phyloP scores from a whole-genome alignment of 108 stramenopile species.

The Nannochloropsis oceanica region DNA sequence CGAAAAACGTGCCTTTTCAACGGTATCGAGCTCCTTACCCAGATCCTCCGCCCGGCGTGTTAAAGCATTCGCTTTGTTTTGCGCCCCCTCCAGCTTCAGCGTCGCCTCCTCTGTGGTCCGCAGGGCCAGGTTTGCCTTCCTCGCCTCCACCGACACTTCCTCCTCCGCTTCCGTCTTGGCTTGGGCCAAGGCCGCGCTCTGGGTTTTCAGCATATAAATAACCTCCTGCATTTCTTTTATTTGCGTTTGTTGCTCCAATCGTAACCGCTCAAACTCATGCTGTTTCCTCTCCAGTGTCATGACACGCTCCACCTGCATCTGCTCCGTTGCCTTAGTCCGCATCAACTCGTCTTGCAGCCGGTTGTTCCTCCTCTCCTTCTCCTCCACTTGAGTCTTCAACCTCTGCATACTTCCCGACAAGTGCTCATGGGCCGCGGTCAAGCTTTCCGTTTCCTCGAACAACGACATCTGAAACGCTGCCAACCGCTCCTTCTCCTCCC shows the following conservation, averaged over 20 bases:
- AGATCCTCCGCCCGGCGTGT: neutral
- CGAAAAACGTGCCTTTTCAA: neutral
- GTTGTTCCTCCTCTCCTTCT: neutral
- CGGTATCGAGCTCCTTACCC: neutral
- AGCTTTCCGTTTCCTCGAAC: neutral
- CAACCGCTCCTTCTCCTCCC: constrained; percentile 2
- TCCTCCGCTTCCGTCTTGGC: neutral
- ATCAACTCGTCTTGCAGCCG: neutral
- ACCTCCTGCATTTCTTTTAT: neutral
- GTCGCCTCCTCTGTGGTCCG: neutral
- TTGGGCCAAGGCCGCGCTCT: neutral
- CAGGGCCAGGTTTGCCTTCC: neutral
- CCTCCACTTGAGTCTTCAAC: neutral
- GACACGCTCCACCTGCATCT: neutral
- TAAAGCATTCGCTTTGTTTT: neutral
- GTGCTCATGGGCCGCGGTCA: neutral
- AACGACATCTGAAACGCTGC: neutral
- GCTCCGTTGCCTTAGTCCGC: neutral
- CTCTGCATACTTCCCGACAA: neutral
- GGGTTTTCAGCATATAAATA: neutral
- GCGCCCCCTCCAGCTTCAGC: neutral
- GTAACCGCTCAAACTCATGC: neutral
- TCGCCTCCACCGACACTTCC: neutral
- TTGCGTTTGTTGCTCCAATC: neutral
- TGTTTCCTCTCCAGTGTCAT: neutral